Evolutionary conservation across 495 filamentous ascomycete genomes (phyloP), one percentile per base, ranked within the genome.

Genomic region (Xylaria grammica): DNA sequence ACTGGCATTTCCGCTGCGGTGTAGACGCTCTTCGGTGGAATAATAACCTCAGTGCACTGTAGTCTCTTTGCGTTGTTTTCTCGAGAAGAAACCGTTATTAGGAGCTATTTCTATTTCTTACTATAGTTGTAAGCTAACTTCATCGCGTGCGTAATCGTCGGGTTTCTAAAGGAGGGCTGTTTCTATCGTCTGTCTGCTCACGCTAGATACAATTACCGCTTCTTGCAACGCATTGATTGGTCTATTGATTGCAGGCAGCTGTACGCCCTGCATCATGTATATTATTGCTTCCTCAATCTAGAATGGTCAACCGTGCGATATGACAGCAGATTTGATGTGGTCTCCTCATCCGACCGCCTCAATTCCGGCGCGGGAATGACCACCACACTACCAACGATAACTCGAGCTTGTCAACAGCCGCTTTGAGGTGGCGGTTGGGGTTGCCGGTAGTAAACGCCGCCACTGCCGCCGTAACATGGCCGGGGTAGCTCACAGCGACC

Each of bases 171-270:
- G 36, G 56, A 48, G 30, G 56, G n/a, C 10, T 17, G 40, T 57
- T 36, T 29, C 54, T 30, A 57, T 42, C 40, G 29, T 48, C n/a
- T 46, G 56, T 36, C 56, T 26, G n/a, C 29, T 40, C 55, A 4
- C 40, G 55, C n/a, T 24, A 5, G 27, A 15, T 34, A 20, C 29
- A 36, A 24, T 30, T 24, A 22, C 42, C 42, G 56, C 56, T 20
- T 36, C 27, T 49, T 40, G 58, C 30, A 20, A 9, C 15, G 9
- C 45, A 8, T 27, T 48, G 36, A 46, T 55, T 63, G 50, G 59
- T 51, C 59, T 51, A 48, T 40, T 62, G 15, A 62, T 26, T 46
- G 50, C 48, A 50, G 60, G 55, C 50, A 48, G 60, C 38, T 52
- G 40, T 34, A 19, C 60, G 48, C 13, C 50, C 13, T 63, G 60